Evolutionary conservation across 2,329 filamentous ascomycete genomes (phyloP), one percentile per base, ranked within the genome.

Genomic region (Apiospora rasikravindrae): DNA sequence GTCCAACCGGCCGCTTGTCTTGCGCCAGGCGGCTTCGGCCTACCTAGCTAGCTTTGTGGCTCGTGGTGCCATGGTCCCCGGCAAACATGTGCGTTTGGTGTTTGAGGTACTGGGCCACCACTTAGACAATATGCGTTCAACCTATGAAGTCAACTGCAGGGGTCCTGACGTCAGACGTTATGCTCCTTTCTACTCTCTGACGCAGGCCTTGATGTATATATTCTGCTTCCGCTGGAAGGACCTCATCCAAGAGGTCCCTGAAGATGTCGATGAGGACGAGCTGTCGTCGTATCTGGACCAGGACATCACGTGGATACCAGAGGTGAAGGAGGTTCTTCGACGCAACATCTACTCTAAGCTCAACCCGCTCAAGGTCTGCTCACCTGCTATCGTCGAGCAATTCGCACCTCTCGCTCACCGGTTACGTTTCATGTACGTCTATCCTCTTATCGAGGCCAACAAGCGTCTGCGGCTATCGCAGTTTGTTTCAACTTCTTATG

Each of bases 201-300:
- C 93, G n/a, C 95, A 98, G 82, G 95, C 95, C 1, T 86, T 97
- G 2, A 88, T 98, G 33, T 98, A 98, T 84, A 96, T 97, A 73
- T 98, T 97, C 80, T 99, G 96, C 85, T 99, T 99, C 86, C 92
- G 96, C 71, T 99, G 96, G 96, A 92, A 94, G 73, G 96, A 98
- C 78, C 87, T 99, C 67, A 92, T 94, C 71, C 86, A 89, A 26
- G 88, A 89, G 1, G 88, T 88, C 4, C 85, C 89, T 1, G 87
- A 91, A 73, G 86, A 83, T 73, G 88, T 89, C 72, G 93, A 89
- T 82, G 89, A 85, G 74, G 92, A 89, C 72, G 90, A 92, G 73
- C 84, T 86, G 14, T 84, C 86, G 0, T 89, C 88, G 1, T 91
- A 89, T 76, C 83, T 91, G 24, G 88, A 91, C 2, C 90, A 92